phyloP scores from a whole-genome alignment of 176 grass and related monocot genomes.

The Areca catechu region DNA sequence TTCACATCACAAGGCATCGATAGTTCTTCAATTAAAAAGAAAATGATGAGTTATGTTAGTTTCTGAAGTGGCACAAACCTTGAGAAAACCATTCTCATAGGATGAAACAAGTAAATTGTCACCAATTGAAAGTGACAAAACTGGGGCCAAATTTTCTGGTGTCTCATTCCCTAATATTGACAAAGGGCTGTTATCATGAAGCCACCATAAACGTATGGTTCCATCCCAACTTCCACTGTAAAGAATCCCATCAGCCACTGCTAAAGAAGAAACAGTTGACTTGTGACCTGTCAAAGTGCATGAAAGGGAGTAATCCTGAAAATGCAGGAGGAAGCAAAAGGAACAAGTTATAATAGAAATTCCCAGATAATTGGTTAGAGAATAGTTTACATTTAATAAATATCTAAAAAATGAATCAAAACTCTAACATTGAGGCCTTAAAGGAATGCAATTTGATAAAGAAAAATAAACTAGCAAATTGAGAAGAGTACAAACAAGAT shows the following conservation, averaged over 20 bases:
- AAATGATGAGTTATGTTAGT: constrained; percentile 6
- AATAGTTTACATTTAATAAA: too few species aligned
- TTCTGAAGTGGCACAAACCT: constrained; percentile 38
- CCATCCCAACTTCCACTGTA: constrained; percentile 98
- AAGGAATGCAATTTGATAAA: too few species aligned
- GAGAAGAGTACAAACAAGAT: too few species aligned
- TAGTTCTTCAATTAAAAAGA: neutral
- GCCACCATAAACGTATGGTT: constrained; percentile 82
- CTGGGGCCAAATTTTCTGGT: constrained; percentile 52
- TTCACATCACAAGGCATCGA: too few species aligned
- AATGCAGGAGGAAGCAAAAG: constrained; percentile 1
- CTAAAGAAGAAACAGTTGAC: constrained; percentile 80
- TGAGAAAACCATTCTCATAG: constrained; percentile 80
- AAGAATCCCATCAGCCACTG: constrained; percentile 62
- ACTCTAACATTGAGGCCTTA: too few species aligned
- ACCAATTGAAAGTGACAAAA: constrained; percentile 70
- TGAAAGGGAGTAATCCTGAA: constrained; percentile 74
- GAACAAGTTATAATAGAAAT: neutral
- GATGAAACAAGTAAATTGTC: constrained; percentile 59
- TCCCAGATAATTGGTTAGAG: too few species aligned
- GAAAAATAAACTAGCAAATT: too few species aligned
- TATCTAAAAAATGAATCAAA: too few species aligned
- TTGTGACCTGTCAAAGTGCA: constrained; percentile 87
- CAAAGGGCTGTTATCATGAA: constrained; percentile 76
- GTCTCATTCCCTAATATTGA: constrained; percentile 51